Evolutionary conservation across 2,329 filamentous ascomycete species (phyloP), one percentile per base, ranked within the genome.

Genomic region (Ceratocystiopsis minuta): DNA sequence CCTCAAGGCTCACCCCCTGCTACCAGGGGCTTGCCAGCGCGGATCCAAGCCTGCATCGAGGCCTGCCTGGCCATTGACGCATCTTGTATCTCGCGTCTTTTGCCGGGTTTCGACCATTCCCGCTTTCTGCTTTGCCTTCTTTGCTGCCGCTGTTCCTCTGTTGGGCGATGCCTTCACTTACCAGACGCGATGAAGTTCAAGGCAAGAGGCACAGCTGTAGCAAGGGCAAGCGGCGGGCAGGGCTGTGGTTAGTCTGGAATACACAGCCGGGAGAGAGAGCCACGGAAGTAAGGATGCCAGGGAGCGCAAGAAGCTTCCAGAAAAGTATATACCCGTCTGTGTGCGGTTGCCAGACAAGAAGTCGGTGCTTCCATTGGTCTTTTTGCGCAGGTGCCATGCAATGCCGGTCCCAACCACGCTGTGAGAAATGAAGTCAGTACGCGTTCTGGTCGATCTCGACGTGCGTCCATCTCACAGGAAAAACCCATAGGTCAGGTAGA

Each of bases 101-200:
- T 28, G 24, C 24, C 24, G 24, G 11, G 4, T 9, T 6, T 28
- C 24, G 24, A 28, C 24, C 24, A 10, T 6, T 28, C 11, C 24
- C 24, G 5, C 9, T 6, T 28, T 32, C 16, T 39, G 41, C 32
- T 40, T 18, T 38, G 34, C 32, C n/a, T 32, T 38, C n/a, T 39
- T 40, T 36, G 38, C 40, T 18, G 33, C 39, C 40, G 35, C 40
- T 35, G n/a, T 16, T 34, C 17, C 20, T 13, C 18, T 34, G 16
- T 28, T 36, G 48, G 52, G 48, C 51, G n/a, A 3, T 12, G 11
- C 37, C 36, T 38, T 45, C 38, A 88, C 83, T 88, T 76, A 90
- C 83, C 81, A 66, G 82, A 84, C 60, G 83, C 83, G 65, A 90
- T 82, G 66, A 90, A 90, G 65, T 90, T 90, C 57, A 90, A 68